A percentile compares a stretch with the other conserved stretches of the same genome.
Conservation (phyloP, 768 basidiomycete genomes). For the Kockovaella imperatae region DNA sequence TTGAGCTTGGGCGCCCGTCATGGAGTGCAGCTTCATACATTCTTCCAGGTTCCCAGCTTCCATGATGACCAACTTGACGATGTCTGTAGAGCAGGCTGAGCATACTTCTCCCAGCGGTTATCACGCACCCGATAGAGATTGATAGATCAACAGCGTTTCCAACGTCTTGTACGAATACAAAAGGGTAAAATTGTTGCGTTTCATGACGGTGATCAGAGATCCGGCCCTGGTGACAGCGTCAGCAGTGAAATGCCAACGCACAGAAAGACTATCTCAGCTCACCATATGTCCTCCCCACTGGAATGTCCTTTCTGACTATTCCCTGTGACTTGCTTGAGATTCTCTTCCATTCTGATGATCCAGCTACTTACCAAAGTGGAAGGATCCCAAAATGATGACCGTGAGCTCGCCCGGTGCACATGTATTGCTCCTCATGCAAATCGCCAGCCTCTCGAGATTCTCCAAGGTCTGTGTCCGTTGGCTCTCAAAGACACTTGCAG, state of each 20-base stretch:
- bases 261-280: neutral
- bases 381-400: neutral
- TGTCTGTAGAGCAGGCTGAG: neutral
- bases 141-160: neutral
- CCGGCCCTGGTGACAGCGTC: slow-evolving; percentile 5
- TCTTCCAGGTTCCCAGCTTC: slow-evolving; percentile 1
- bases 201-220: slow-evolving; percentile 3
- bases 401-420: neutral
- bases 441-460: neutral
- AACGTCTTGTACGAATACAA: neutral
- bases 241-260: neutral
- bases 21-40: neutral
- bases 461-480: too few relatives aligned
- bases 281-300: slow-evolving; percentile 9
- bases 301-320: neutral
- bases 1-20: neutral
- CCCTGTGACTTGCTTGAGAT: neutral
- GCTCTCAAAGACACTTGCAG: too few relatives aligned
- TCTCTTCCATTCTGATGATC: neutral
- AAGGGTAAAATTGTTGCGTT: neutral
- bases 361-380: neutral
- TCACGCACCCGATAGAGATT: neutral
- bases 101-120: neutral
- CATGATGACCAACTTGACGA: slow-evolving; percentile 1
- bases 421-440: neutral